phyloP scores from a whole-genome alignment of 106 monocot species.

The Triglochin maritima region DNA sequence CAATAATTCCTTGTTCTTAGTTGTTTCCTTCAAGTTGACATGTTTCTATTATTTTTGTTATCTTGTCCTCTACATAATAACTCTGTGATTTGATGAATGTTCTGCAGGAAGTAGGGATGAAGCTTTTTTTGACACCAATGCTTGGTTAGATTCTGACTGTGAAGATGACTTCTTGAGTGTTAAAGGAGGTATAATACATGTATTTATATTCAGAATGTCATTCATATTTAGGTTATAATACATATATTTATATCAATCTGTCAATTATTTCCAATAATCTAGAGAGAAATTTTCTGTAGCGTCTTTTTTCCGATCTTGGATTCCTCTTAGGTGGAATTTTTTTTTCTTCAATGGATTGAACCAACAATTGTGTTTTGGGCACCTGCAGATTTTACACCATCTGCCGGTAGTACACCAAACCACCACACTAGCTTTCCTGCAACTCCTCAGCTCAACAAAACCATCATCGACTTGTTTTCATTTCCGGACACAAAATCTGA shows the following conservation, averaged over 20 bases:
- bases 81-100: background rate
- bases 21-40: too few species aligned
- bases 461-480: conserved; percentile 5
- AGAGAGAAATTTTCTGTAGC: too few species aligned
- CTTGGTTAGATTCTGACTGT: conserved; percentile 70
- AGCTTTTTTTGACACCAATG: conserved; percentile 62
- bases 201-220: background rate
- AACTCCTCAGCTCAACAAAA: conserved; percentile 12
- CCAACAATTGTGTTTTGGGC: background rate
- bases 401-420: conserved; percentile 46
- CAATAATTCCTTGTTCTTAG: too few species aligned
- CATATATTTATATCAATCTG: background rate
- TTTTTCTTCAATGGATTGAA: too few species aligned
- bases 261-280: too few species aligned
- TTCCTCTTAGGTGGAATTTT: too few species aligned
- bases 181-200: conserved; percentile 53
- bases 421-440: conserved; percentile 13
- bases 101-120: conserved; percentile 70
- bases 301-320: too few species aligned
- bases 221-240: background rate
- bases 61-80: too few species aligned
- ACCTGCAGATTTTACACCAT: conserved; percentile 67
- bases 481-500: conserved; percentile 21
- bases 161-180: conserved; percentile 93
- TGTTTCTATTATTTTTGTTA: too few species aligned